Conservation (phyloP, 2,329 filamentous ascomycete genomes). For the Pestalotiopsis sp. region DNA sequence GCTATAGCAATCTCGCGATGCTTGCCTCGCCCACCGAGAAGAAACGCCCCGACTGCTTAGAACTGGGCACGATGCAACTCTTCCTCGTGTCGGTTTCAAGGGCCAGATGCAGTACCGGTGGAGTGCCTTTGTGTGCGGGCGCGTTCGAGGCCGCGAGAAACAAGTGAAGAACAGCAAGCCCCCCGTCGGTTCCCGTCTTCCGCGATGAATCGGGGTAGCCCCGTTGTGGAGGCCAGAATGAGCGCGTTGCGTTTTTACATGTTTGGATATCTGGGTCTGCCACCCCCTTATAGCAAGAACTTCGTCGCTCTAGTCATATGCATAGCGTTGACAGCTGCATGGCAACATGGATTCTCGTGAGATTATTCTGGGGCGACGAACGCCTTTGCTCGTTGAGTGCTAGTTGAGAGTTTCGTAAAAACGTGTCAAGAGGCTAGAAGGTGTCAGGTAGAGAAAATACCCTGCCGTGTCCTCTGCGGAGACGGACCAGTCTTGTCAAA, state of each 20-base stretch:
- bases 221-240: not conserved
- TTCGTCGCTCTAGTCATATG: not conserved
- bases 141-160: not conserved
- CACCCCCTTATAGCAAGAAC: not conserved
- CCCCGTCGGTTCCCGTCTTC: conserved; percentile 3
- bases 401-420: not conserved
- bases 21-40: not conserved
- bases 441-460: conserved; percentile 3
- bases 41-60: not conserved
- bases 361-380: not conserved
- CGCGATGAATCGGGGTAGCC: not conserved
- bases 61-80: not conserved
- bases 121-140: not conserved
- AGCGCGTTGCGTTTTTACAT: not conserved
- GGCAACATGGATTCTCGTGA: conserved; percentile 1
- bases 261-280: not conserved
- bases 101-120: not conserved
- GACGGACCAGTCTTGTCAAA: not conserved
- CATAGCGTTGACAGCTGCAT: conserved; percentile 6
- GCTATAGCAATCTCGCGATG: conserved; percentile 1
- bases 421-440: conserved; percentile 2
- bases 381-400: not conserved
- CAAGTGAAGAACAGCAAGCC: not conserved
- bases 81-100: not conserved
- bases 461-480: not conserved